Conservation (phyloP, 169 alveolate species). For the Eimeria nieschulzi region DNA sequence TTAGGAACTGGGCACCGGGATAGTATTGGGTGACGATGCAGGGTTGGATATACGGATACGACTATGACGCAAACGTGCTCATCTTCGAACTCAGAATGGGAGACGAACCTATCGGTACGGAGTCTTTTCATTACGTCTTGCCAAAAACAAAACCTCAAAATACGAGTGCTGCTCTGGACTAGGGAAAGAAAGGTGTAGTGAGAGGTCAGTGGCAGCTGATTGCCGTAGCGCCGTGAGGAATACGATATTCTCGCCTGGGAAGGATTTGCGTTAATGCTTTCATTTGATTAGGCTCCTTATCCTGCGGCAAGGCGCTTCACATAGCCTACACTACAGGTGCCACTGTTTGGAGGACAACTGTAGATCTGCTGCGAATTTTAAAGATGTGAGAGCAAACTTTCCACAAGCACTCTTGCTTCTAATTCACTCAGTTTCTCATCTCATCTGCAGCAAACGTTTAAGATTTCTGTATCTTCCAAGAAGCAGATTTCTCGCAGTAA, state of each 20-base stretch:
- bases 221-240: no score
- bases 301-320: conserved; percentile 54
- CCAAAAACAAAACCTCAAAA: no score
- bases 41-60: conserved; percentile 69
- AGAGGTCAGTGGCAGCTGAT: no score
- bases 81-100: conserved; percentile 63
- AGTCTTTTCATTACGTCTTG: not conserved
- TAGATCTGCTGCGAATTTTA: conserved; percentile 34
- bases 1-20: no score
- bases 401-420: no score
- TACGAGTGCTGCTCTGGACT: no score
- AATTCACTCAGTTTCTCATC: no score
- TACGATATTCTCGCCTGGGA: not conserved
- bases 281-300: conserved; percentile 19
- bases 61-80: conserved; percentile 67
- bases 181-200: no score
- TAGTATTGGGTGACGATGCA: not conserved
- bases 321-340: conserved; percentile 23
- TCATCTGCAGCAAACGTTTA: no score
- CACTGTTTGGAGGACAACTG: conserved; percentile 27
- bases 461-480: no score
- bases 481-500: not conserved
- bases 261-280: not conserved
- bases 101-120: conserved; percentile 15
- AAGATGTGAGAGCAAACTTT: conserved; percentile 15